Evolutionary conservation across 331 rosid species (phyloP), one percentile per base, ranked within the genome.

Genomic region (Malus hybrid): DNA sequence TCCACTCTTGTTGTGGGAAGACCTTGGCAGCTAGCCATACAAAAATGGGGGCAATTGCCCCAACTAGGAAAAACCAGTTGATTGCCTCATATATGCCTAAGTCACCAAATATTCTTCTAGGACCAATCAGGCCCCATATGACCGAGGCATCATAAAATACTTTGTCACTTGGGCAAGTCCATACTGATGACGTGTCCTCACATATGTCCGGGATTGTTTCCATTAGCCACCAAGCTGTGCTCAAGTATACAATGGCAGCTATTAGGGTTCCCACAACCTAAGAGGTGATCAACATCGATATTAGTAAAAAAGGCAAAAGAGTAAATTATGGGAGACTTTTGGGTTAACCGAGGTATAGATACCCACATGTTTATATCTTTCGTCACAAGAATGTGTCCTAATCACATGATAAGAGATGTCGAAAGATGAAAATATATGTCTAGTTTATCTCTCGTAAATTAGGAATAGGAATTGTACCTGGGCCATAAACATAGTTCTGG

Each of bases 151-250:
- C 98, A 16, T 91, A 93, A 83, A 93, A 93, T 5, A 93, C 97
- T 0, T 78, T 91, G 80, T 93, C 98, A 1, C 79, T 3, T 4
- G 97, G 98, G 63, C 98, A 93, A 1, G 94, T 89, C 98, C 98
- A 93, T 3, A 87, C 83, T 0, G 96, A 87, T 52, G 97, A 84
- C 11, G 89, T 78, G 19, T 91, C 96, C 32, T 80, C 33, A 79
- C 97, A 93, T 80, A 93, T 93, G 77, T 86, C 89, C 0, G 96
- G 94, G 66, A 93, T 93, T 63, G 85, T 87, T 65, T 87, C 97
- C 91, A 93, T 83, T 48, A 93, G 79, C 98, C 98, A 93, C 98
- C 97, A 93, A 7, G 98, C 98, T 0, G 97, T 91, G 2, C 85
- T 72, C 77, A 91, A 76, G 69, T 93, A 91, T 39, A 93, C 97